phyloP scores from a whole-genome alignment of 2,329 filamentous ascomycete species.

The Monilinia laxa region DNA sequence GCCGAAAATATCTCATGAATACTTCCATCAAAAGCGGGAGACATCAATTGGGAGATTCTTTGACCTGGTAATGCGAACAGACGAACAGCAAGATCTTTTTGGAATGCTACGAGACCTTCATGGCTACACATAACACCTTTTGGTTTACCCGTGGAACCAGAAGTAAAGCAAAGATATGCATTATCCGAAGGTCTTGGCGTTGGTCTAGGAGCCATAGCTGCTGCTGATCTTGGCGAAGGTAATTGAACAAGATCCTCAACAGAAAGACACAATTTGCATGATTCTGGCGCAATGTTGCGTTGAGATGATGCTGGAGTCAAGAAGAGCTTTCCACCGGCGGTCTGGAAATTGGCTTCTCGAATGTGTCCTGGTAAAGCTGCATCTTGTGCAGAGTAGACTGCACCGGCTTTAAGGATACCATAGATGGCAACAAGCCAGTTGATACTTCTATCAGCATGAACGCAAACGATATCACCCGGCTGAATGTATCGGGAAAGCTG shows the following conservation, averaged over 20 bases:
- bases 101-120: slow-evolving; percentile 42
- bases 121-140: slow-evolving; percentile 46
- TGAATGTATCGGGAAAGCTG: slow-evolving; percentile 31
- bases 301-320: slow-evolving; percentile 27
- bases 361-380: slow-evolving; percentile 30
- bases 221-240: slow-evolving; percentile 2
- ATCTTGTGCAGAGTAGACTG: slow-evolving; percentile 41
- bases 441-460: slow-evolving; percentile 49
- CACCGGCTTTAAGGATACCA: slow-evolving; percentile 40
- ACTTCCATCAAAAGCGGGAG: slow-evolving; percentile 46
- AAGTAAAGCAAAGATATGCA: slow-evolving; percentile 48
- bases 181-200: slow-evolving; percentile 11
- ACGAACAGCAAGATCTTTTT: slow-evolving; percentile 40
- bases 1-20: slow-evolving; percentile 40
- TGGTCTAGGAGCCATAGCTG: not conserved
- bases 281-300: slow-evolving; percentile 22
- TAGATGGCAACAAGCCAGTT: slow-evolving; percentile 44
- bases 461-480: slow-evolving; percentile 45
- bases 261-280: slow-evolving; percentile 19
- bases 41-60: slow-evolving; percentile 45
- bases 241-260: slow-evolving; percentile 21
- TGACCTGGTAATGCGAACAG: slow-evolving; percentile 40
- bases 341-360: slow-evolving; percentile 33
- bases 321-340: slow-evolving; percentile 36
- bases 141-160: slow-evolving; percentile 46